These are phyloP conservation scores for Backusella parvicylindrica DNA, from an alignment of 192 early-diverging fungal genomes.

Conservation along the genomic window DNA sequence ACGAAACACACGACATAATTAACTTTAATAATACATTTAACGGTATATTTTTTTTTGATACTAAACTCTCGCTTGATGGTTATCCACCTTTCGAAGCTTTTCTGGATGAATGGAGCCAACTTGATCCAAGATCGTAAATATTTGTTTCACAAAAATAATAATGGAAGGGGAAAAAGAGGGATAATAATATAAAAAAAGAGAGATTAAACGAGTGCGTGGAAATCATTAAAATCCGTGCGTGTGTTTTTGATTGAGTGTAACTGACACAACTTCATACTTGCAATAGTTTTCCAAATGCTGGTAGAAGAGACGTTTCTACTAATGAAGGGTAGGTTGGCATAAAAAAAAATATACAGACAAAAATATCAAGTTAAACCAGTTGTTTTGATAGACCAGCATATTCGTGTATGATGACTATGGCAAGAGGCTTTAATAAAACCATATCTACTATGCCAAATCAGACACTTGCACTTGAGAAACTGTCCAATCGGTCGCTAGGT, in stretches of 20 bases:
- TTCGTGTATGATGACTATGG: conserved; percentile 46
- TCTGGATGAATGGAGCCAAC: conserved; percentile 35
- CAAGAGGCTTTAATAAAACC: conserved; percentile 33
- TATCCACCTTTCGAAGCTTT: conserved; percentile 42
- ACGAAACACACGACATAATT: not conserved
- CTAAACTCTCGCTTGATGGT: conserved; percentile 32
- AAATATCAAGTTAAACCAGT: not conserved
- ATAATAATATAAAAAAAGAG: not conserved
- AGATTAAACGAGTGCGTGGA: not conserved
- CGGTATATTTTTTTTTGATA: conserved; percentile 44
- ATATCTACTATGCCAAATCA: conserved; percentile 21
- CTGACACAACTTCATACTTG: not conserved
- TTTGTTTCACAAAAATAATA: not conserved
- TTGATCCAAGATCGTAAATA: conserved; percentile 35
- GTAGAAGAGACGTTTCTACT: conserved; percentile 31
- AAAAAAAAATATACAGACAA: not conserved
- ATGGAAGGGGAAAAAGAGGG: not conserved
- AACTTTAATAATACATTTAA: conserved; percentile 19
- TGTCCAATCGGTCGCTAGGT: conserved; percentile 25
- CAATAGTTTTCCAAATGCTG: conserved; percentile 40
- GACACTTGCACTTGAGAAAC: conserved; percentile 22
- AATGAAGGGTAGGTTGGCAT: conserved; percentile 42
- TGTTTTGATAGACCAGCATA: conserved; percentile 36
- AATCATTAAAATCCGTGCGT: not conserved
- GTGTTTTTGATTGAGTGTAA: not conserved